Base-by-base conservation (phyloP, 768 basidiomycete species). In the Suillus cothurnatus region DNA sequence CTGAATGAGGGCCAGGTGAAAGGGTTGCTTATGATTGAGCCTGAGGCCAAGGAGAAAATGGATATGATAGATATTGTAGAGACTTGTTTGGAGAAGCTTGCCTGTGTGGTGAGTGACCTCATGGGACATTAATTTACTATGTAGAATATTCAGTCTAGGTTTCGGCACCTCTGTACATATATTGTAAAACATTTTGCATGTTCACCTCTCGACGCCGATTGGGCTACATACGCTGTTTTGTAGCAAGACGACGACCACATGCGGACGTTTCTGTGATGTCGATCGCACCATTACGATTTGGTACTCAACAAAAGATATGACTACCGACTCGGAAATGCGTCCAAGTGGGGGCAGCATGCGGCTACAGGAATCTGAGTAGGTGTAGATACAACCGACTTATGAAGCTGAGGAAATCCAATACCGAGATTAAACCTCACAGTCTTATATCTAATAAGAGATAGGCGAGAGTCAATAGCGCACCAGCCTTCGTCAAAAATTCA, bases 61-160 rank as follows among this genome's bases (percentile, higher is more conserved):
- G 80, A 77, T 58, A 90, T 93, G 86, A 82, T 77, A 26, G 86
- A 88, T 14, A 84, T 88, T 57, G 84, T 94, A 1, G 81, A 82
- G 26, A 71, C 71, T 50, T 85, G 84, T 63, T 92, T 89, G 68
- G 72, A 76, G 68, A 79, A 77, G 56, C 72, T 91, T 62, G 74
- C 67, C 36, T n/a, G 32, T 56, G 31, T 6, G 34, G 12, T 34
- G n/a, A 34, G 55, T 12, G 32, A 56, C 6, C 32, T 34, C 56
- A 57, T 9, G 34, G 23, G 23, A 38, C 23, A 56, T 56, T 23
- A 14, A 56, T 23, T 38, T 3, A 39, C 14, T 39, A 39, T 15
- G 36, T 38, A 38, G 32, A 49, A 49, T 49, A 49, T 49, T 23
- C n/a, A 26, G 14, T 26, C 23, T 6, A 23, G 12, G 23, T 49